Evolutionary conservation across 768 basidiomycete species (phyloP).

Genomic region (Termitomyces bulborhizus): DNA sequence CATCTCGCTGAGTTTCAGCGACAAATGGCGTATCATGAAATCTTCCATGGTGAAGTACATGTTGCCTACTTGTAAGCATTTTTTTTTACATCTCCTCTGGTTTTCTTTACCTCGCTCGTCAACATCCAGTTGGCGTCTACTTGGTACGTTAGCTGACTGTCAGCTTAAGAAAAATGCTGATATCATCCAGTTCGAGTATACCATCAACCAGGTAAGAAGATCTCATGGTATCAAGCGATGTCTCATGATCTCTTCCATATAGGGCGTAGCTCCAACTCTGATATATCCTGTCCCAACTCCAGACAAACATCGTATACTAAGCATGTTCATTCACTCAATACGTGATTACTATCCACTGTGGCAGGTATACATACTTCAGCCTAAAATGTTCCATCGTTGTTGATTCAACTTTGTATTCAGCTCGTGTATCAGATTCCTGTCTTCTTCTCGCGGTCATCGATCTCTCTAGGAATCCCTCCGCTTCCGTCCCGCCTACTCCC

Average conservation of each 20-base stretch:
- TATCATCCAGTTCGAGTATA: conserved; percentile 70
- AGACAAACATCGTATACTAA: conserved; percentile 54
- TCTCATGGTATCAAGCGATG: background rate
- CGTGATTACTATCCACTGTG: conserved; percentile 95
- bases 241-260: background rate
- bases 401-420: conserved; percentile 20
- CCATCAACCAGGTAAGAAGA: conserved; percentile 69
- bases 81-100: background rate
- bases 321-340: conserved; percentile 76
- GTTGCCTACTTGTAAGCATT: conserved; percentile 74
- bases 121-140: conserved; percentile 32
- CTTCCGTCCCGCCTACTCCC: conserved; percentile 55
- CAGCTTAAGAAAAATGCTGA: background rate
- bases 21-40: conserved; percentile 77
- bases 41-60: conserved; percentile 82
- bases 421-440: conserved; percentile 58
- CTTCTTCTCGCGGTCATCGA: conserved; percentile 77
- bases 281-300: conserved; percentile 77
- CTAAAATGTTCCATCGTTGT: conserved; percentile 8
- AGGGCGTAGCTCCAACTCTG: conserved; percentile 91
- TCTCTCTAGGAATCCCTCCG: conserved; percentile 70
- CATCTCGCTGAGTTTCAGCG: conserved; percentile 50
- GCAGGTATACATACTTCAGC: conserved; percentile 48
- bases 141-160: conserved; percentile 27
- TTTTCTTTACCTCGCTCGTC: background rate